Base-by-base conservation (phyloP, 1,284 basidiomycete species). In the Ceratobasidium sp. region DNA sequence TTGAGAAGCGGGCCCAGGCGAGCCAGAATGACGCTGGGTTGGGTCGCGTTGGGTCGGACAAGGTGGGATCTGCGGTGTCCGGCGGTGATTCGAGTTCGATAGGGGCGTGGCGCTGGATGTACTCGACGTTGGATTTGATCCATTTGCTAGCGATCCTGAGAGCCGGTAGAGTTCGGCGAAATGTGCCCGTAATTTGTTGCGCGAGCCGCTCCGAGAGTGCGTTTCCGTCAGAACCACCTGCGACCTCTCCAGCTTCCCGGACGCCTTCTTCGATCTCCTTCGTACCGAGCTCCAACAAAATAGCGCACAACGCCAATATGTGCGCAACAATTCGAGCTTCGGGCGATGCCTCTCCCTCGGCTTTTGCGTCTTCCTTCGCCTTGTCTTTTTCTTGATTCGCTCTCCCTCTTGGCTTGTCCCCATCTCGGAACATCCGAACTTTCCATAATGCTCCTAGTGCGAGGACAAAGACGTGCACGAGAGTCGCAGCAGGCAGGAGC, bases 131-230 rank as follows among this genome's bases (percentile, higher is more conserved):
- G 5, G 90, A 90, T 59, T 90, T 89, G 35, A 97, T 84, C 97
- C 97, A 99, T 83, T 97, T 97, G 81, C 91, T 92, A 1, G 93
- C 90, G 71, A 99, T 92, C 18, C 97, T 91, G 66, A 99, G 86
- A 5, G 95, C 92, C 1, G 97, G 96, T 2, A 99, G 87, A 12
- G 93, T 93, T 44, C 97, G 89, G 41, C 97, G 89, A 78, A 98
- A 92, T 8, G 91, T 90, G 0, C 96, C 96, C 0, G 93, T 94
- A 82, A 99, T 97, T 50, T 90, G 88, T 81, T 93, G 92, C 5
- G 94, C 93, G 4, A 95, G 87, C 81, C 52, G 30, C 50, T 78
- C 74, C n/a, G 89, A 48, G 82, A 82, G 64, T 80, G 80, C 50
- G 80, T 85, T 83, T 30, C 20, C 44, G n/a, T 44, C 62, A 3